Conservation (phyloP, 192 early-diverging fungal species). For the Dimargaris cristalligena region DNA sequence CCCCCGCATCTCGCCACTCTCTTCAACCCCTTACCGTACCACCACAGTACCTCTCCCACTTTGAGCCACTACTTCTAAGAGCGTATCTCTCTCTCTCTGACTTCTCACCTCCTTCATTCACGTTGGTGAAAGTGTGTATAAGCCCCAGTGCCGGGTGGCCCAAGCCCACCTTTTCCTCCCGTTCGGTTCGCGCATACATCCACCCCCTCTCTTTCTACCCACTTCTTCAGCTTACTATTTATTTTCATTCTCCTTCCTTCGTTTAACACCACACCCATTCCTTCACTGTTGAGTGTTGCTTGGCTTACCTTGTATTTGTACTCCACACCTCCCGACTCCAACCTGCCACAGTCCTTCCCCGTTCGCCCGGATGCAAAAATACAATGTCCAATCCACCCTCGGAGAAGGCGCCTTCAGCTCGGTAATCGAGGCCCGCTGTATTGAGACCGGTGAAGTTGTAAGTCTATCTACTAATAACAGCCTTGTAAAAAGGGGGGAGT, state of each 20-base stretch:
- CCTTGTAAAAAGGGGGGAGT: not conserved
- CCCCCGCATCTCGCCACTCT: no score
- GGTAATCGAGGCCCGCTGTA: constrained; percentile 25
- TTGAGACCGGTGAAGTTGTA: constrained; percentile 26
- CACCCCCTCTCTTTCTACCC: not conserved
- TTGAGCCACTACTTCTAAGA: no score
- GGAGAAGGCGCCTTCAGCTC: constrained; percentile 37
- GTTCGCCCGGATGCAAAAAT: constrained; percentile 16
- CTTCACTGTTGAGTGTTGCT: not conserved
- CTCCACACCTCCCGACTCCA: no score
- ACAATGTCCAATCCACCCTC: constrained; percentile 26
- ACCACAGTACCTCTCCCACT: no score
- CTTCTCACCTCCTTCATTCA: no score
- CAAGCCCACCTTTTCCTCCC: no score
- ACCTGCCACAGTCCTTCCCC: not conserved
- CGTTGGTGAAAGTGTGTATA: no score
- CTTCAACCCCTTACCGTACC: no score
- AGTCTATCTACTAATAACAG: not conserved
- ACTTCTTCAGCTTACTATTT: not conserved
- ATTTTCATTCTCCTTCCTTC: not conserved
- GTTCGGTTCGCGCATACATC: no score
- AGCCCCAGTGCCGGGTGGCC: no score
- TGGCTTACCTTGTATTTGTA: no score
- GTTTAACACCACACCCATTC: not conserved
- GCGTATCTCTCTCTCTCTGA: no score